A percentile compares a stretch with the other conserved stretches of the same genome.
phyloP scores from a whole-genome alignment of 2,329 filamentous ascomycete genomes.

The Diaporthe sp. region DNA sequence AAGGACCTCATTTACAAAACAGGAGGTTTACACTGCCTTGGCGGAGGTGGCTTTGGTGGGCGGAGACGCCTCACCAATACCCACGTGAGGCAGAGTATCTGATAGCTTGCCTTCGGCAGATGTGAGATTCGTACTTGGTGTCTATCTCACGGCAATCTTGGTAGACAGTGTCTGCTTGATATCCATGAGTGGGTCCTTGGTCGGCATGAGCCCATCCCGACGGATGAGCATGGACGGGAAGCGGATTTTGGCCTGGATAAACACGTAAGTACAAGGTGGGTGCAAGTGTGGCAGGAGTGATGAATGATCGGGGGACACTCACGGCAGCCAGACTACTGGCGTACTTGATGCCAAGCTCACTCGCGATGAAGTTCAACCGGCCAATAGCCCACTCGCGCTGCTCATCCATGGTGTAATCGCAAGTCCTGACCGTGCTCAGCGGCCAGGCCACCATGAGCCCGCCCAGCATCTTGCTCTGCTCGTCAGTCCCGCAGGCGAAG shows the following conservation, averaged over 20 bases:
- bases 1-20: too few species aligned
- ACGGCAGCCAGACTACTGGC: slow-evolving; percentile 69
- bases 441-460: slow-evolving; percentile 74
- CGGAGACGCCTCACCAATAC: background rate
- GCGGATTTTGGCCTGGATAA: slow-evolving; percentile 66
- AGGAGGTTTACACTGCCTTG: background rate
- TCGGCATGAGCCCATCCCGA: slow-evolving; percentile 63
- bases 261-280: background rate
- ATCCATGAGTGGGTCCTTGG: slow-evolving; percentile 37
- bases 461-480: slow-evolving; percentile 67
- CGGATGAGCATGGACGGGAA: slow-evolving; percentile 74
- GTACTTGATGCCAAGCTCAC: slow-evolving; percentile 70
- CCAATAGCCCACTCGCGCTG: slow-evolving; percentile 70
- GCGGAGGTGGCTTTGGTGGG: too few species aligned
- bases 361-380: slow-evolving; percentile 66
- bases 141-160: slow-evolving; percentile 16
- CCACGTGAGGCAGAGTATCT: background rate
- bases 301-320: slow-evolving; percentile 7
- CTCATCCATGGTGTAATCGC: slow-evolving; percentile 71
- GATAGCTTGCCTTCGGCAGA: background rate
- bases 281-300: background rate
- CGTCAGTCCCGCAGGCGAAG: slow-evolving; percentile 65
- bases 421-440: slow-evolving; percentile 65
- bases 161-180: slow-evolving; percentile 45
- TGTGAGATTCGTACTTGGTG: too few species aligned